Base-by-base conservation (phyloP, 208 protist species). In the Leishmania mexicana region DNA sequence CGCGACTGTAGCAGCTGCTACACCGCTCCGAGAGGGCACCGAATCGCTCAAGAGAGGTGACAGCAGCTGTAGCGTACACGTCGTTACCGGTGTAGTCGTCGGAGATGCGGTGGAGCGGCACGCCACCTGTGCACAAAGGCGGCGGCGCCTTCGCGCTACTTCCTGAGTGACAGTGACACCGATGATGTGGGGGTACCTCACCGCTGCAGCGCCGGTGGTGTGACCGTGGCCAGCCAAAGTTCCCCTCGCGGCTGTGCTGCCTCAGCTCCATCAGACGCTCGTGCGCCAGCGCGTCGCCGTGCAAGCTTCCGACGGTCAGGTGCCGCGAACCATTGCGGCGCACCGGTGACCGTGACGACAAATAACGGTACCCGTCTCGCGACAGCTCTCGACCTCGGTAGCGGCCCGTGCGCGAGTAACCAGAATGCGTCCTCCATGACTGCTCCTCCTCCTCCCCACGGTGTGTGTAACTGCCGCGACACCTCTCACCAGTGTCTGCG, bases 231-330 rank as follows among this genome's bases (percentile, higher is more conserved):
- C n/a, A 28, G n/a, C n/a, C 57, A 21, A 8, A 31, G 38, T 2
- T 19, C 24, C 24, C 28, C 75, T 60, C 58, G 19, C 54, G 38
- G 11, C 28, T 8, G 77, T 76, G 74, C 45, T 24, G 13, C 62
- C 15, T 35, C 57, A 64, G 45, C 54, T 82, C 64, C 24, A 67
- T 75, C 35, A 86, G 42, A 24, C 73, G 80, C 67, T 86, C 75
- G 38, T 83, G 78, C 31, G 82, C 78, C 7, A 86, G 73, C 17
- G 74, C 83, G 45, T 67, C 74, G 58, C 78, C 83, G 67, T 86
- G 78, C 68, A 87, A 21, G 38, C 24, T 38, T 31, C 11, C 57
- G 21, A 67, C 57, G 28, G 10, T 31, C 15, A 47, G 19, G 57
- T 49, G 40, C 38, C 24, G 35, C 3, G 53, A 62, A 11, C 31